Percentiles rank a stretch among this genome's conserved stretches.
Evolutionary conservation across 139 green algal genomes (phyloP).

Genomic region (Monoraphidium neglectum): DNA sequence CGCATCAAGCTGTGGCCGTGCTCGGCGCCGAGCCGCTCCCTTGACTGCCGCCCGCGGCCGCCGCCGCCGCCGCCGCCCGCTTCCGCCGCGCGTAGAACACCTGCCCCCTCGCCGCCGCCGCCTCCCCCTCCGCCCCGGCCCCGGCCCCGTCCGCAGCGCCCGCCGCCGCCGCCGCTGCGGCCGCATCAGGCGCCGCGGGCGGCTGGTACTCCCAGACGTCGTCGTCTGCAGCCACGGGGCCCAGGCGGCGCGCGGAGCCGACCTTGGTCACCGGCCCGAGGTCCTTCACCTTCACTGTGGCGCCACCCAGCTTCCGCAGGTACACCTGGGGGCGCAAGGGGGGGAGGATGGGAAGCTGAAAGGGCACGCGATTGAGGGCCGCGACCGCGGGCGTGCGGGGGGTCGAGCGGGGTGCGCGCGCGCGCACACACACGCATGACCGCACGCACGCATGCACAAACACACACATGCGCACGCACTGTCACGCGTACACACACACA

Average conservation of each 20-base stretch:
- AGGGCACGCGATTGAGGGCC: no score
- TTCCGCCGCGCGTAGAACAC: slow-evolving; percentile 1
- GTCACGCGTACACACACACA: no score
- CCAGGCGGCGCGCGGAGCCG: slow-evolving; percentile 38
- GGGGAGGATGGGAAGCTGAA: neutral
- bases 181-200: slow-evolving; percentile 8
- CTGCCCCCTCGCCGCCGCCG: neutral
- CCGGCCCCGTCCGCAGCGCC: slow-evolving; percentile 16
- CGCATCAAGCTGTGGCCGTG: no score
- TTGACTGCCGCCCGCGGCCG: slow-evolving; percentile 2
- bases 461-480: no score
- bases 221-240: slow-evolving; percentile 8
- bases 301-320: slow-evolving; percentile 87
- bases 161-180: slow-evolving; percentile 16
- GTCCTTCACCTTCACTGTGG: slow-evolving; percentile 40
- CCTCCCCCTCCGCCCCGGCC: slow-evolving; percentile 1
- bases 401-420: no score
- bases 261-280: slow-evolving; percentile 73
- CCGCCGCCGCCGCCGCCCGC: neutral
- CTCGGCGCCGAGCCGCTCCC: neutral
- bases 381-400: no score
- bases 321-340: slow-evolving; percentile 46
- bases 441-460: neutral
- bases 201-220: slow-evolving; percentile 13
- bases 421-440: no score